A percentile compares a stretch with the other conserved stretches of the same genome.
phyloP scores from a whole-genome alignment of 1,139 yeast species.

The Kurtzmaniella natalensis region DNA sequence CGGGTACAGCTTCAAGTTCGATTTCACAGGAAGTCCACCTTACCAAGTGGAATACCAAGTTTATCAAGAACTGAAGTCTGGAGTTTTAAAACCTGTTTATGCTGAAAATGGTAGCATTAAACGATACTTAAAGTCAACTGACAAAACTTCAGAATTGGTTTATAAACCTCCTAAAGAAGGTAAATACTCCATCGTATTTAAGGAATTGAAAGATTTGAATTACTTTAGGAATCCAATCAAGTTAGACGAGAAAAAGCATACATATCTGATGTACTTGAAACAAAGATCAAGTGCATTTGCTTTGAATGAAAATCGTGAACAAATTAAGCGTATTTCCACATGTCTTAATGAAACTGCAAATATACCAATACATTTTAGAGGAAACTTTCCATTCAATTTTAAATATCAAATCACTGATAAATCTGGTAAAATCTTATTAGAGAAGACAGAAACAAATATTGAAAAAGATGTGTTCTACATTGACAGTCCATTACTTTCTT shows the following conservation, averaged over 20 bases:
- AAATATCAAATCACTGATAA: slow-evolving; percentile 50
- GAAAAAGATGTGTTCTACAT: slow-evolving; percentile 33
- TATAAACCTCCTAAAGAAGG: slow-evolving; percentile 84
- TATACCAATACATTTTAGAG: slow-evolving; percentile 59
- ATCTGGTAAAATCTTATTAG: slow-evolving; percentile 27
- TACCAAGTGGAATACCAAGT: slow-evolving; percentile 63
- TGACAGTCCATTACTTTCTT: slow-evolving; percentile 46
- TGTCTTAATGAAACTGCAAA: slow-evolving; percentile 38
- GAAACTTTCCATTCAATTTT: slow-evolving; percentile 74
- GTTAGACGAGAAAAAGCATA: slow-evolving; percentile 31
- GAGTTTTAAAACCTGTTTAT: slow-evolving; percentile 27
- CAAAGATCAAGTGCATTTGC: slow-evolving; percentile 43
- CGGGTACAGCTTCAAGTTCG: slow-evolving; percentile 68
- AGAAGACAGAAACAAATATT: slow-evolving; percentile 38
- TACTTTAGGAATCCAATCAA: slow-evolving; percentile 35
- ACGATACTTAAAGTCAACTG: slow-evolving; percentile 21
- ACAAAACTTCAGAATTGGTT: slow-evolving; percentile 39
- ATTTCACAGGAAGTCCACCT: slow-evolving; percentile 77
- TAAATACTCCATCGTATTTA: slow-evolving; percentile 67
- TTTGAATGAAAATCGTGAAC: slow-evolving; percentile 5
- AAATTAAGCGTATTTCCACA: slow-evolving; percentile 17
- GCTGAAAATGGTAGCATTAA: slow-evolving; percentile 26
- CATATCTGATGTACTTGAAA: slow-evolving; percentile 50
- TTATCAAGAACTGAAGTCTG: slow-evolving; percentile 40
- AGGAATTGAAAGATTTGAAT: slow-evolving; percentile 50